Conservation (phyloP, 2,329 filamentous ascomycete genomes). For the Dactylellina parvicollis region DNA sequence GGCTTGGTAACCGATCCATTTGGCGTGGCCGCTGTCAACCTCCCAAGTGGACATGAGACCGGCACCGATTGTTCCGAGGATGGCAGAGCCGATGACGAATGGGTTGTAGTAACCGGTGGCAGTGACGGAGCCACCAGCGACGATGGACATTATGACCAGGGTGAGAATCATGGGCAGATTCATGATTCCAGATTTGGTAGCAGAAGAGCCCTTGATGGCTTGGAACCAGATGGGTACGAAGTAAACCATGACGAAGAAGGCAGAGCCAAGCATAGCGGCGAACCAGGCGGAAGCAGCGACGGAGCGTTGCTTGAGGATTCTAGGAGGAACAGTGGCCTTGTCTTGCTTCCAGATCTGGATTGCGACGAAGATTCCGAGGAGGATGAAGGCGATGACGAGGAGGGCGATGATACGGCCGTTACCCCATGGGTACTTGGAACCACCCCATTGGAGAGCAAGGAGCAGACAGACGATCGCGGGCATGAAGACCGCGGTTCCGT, state of each 20-base stretch:
- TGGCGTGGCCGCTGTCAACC: slow-evolving; percentile 59
- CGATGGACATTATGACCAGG: slow-evolving; percentile 64
- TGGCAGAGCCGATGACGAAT: slow-evolving; percentile 60
- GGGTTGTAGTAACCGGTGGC: slow-evolving; percentile 65
- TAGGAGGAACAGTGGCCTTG: slow-evolving; percentile 65
- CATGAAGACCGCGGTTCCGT: slow-evolving; percentile 60
- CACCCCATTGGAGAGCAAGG: slow-evolving; percentile 63
- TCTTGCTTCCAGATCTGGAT: slow-evolving; percentile 65
- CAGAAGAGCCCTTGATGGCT: slow-evolving; percentile 60
- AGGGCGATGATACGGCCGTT: slow-evolving; percentile 60
- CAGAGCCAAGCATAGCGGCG: slow-evolving; percentile 49
- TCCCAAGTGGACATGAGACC: slow-evolving; percentile 64
- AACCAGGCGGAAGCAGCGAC: slow-evolving; percentile 43
- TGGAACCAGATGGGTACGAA: slow-evolving; percentile 62
- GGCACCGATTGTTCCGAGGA: slow-evolving; percentile 59
- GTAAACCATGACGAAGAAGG: slow-evolving; percentile 49
- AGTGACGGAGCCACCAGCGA: slow-evolving; percentile 61
- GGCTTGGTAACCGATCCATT: slow-evolving; percentile 69
- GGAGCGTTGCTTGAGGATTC: slow-evolving; percentile 64
- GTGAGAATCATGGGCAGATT: slow-evolving; percentile 63
- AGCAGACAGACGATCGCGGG: slow-evolving; percentile 61
- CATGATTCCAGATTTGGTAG: slow-evolving; percentile 63
- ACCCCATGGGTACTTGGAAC: slow-evolving; percentile 61
- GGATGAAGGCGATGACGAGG: slow-evolving; percentile 59
- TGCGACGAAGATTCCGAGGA: slow-evolving; percentile 59